Conservation (phyloP, 176 grass and related monocot genomes). For the Tuctoria greenei region DNA sequence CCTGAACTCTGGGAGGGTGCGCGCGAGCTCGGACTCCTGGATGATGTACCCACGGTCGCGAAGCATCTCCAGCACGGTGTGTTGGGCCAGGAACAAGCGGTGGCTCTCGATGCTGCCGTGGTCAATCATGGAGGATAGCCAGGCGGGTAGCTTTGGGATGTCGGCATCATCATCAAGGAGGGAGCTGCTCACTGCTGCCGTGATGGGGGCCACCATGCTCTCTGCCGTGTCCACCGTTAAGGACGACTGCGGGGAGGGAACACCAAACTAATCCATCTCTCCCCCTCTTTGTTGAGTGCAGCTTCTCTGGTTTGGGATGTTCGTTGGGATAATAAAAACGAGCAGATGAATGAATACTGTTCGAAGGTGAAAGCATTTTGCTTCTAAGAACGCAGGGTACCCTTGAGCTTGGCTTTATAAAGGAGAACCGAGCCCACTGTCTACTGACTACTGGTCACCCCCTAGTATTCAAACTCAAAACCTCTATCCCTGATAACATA, state of each 20-base stretch:
- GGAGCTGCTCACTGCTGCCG: background rate
- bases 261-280: background rate
- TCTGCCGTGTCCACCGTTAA: conserved; percentile 29
- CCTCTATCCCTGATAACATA: too few relatives aligned
- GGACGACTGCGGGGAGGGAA: conserved; percentile 1
- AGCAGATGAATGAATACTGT: too few relatives aligned
- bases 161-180: background rate
- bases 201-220: background rate
- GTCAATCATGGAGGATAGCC: conserved; percentile 69
- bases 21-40: conserved; percentile 43
- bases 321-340: too few relatives aligned
- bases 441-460: too few relatives aligned
- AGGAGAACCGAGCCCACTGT: too few relatives aligned
- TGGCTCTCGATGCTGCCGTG: conserved; percentile 54
- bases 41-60: conserved; percentile 73
- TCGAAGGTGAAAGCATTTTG: too few relatives aligned
- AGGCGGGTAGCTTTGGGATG: conserved; percentile 26
- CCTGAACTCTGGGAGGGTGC: conserved; percentile 76
- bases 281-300: background rate
- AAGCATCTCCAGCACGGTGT: conserved; percentile 86
- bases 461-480: too few relatives aligned
- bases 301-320: background rate
- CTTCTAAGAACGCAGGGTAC: too few relatives aligned
- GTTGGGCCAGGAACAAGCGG: conserved; percentile 83
- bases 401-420: too few relatives aligned